Percentiles rank a stretch among this genome's conserved stretches.
phyloP scores from a whole-genome alignment of 805 yeast species.

The Cephaloascus albidus region DNA sequence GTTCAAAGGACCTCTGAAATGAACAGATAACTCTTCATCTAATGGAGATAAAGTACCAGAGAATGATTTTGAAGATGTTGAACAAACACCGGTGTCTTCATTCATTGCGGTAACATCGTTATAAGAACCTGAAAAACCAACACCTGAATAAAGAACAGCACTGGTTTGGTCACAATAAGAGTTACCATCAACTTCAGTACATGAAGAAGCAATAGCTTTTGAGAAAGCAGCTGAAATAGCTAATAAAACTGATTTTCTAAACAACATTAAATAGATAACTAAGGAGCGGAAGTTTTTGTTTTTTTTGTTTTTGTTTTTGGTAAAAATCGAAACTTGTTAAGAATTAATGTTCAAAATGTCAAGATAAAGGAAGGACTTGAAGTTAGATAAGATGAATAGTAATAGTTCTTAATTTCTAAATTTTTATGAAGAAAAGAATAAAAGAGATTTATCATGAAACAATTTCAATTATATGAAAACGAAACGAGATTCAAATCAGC shows the following conservation, averaged over 20 bases:
- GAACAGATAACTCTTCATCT: slow-evolving; percentile 80
- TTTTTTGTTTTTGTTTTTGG: too few species aligned
- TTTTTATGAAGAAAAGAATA: neutral
- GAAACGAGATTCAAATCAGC: neutral
- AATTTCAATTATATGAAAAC: too few species aligned
- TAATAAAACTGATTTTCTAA: slow-evolving; percentile 8
- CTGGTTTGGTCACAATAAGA: slow-evolving; percentile 70
- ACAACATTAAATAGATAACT: too few species aligned
- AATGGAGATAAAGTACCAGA: slow-evolving; percentile 71
- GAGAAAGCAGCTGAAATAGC: slow-evolving; percentile 11
- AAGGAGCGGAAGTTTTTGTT: too few species aligned
- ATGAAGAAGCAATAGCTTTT: slow-evolving; percentile 20
- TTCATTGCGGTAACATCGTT: slow-evolving; percentile 75
- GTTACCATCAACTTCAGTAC: slow-evolving; percentile 56
- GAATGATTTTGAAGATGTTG: slow-evolving; percentile 47
- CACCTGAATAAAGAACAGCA: slow-evolving; percentile 57
- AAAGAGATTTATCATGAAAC: neutral
- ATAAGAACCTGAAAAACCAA: slow-evolving; percentile 85
- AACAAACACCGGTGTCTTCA: slow-evolving; percentile 58
- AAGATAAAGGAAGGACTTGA: slow-evolving; percentile 12
- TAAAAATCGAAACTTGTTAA: too few species aligned
- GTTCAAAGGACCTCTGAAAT: slow-evolving; percentile 83
- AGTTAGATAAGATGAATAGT: slow-evolving; percentile 10
- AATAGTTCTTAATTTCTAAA: neutral
- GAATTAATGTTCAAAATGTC: too few species aligned